phyloP scores from a whole-genome alignment of 805 yeast genomes.

The Candida boidinii region DNA sequence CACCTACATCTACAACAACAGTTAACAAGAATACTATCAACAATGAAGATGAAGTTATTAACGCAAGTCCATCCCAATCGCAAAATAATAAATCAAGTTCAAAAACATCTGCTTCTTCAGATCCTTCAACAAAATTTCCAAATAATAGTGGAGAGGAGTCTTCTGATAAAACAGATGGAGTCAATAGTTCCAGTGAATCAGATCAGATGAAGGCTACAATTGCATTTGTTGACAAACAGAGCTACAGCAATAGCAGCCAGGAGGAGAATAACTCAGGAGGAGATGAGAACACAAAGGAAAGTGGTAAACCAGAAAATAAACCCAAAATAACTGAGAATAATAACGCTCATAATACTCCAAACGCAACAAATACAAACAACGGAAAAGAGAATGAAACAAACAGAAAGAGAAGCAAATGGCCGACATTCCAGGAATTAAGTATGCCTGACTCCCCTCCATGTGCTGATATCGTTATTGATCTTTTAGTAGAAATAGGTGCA shows the following conservation, averaged over 20 bases:
- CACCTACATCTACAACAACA: too few species aligned
- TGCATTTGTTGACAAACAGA: constrained; percentile 4
- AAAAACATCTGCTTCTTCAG: too few species aligned
- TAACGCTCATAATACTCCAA: background rate
- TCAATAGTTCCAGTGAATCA: constrained; percentile 6
- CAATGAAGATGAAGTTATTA: background rate
- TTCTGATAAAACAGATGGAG: background rate
- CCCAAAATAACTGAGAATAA: background rate
- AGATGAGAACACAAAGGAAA: background rate
- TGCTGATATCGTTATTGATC: constrained; percentile 43
- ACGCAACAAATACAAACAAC: background rate
- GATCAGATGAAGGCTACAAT: constrained; percentile 9
- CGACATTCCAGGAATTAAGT: constrained; percentile 51
- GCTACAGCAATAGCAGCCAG: constrained; percentile 3
- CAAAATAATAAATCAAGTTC: too few species aligned
- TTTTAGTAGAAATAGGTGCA: constrained; percentile 54
- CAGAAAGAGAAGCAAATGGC: constrained; percentile 18
- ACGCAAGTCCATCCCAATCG: background rate
- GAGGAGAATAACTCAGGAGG: background rate
- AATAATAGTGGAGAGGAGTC: background rate
- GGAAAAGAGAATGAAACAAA: constrained; percentile 6
- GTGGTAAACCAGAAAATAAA: background rate
- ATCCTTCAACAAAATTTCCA: too few species aligned
- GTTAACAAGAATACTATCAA: background rate
- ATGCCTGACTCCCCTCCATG: constrained; percentile 50